A percentile compares a stretch with the other conserved stretches of the same genome.
These are phyloP conservation scores for Hypoxylon rickii DNA, from an alignment of 495 filamentous ascomycete genomes.

Conservation along the genomic window DNA sequence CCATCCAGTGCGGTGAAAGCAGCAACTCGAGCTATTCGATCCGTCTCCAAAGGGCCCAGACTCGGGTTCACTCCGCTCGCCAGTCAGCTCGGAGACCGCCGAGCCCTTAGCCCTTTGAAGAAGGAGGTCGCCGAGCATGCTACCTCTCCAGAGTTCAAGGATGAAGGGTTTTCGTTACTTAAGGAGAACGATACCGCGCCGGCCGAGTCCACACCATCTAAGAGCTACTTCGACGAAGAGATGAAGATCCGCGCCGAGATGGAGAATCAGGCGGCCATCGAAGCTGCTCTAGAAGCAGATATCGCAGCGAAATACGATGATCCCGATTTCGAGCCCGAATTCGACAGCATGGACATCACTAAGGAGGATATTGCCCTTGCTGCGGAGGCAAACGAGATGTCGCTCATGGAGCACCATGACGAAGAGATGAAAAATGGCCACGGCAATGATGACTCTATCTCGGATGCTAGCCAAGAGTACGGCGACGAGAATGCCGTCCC, in stretches of 20 bases:
- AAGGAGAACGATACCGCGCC: constrained; percentile 18
- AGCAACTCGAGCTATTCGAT: constrained; percentile 35
- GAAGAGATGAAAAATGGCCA: constrained; percentile 31
- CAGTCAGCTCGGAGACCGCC: constrained; percentile 63
- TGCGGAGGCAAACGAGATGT: constrained; percentile 58
- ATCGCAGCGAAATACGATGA: constrained; percentile 35
- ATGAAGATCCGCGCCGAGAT: constrained; percentile 51
- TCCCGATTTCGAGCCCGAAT: constrained; percentile 30
- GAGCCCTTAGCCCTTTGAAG: constrained; percentile 46
- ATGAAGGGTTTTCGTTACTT: constrained; percentile 31
- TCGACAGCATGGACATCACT: constrained; percentile 44
- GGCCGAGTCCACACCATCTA: constrained; percentile 41
- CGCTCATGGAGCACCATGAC: constrained; percentile 48
- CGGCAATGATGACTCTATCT: constrained; percentile 48
- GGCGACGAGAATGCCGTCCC: constrained; percentile 65
- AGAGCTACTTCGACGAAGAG: constrained; percentile 62
- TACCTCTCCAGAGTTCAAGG: constrained; percentile 42
- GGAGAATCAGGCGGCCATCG: constrained; percentile 40
- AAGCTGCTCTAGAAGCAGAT: constrained; percentile 42
- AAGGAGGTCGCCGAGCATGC: not conserved
- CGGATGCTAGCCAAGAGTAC: constrained; percentile 65
- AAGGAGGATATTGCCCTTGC: constrained; percentile 54
- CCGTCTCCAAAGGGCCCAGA: constrained; percentile 29
- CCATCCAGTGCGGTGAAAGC: constrained; percentile 29
- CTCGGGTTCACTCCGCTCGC: constrained; percentile 67